phyloP scores from a whole-genome alignment of 140 eudicot genomes.

The Oenanthe javanica region DNA sequence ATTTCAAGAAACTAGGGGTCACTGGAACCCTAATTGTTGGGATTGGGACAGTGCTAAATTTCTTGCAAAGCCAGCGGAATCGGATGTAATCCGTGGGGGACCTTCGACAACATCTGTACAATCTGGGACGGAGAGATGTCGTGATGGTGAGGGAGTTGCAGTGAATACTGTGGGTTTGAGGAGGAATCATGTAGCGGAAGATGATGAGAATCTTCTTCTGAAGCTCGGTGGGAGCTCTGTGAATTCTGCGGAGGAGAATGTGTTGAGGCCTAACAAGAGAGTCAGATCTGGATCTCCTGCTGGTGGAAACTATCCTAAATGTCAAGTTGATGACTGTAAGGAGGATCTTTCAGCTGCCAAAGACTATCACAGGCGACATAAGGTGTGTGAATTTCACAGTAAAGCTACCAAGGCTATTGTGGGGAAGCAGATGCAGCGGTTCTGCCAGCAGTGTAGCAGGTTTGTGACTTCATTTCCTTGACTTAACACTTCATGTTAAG shows the following conservation, averaged over 20 bases:
- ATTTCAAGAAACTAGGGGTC: slow-evolving; percentile 32
- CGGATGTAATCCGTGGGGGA: slow-evolving; percentile 29
- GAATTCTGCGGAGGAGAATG: slow-evolving; percentile 41
- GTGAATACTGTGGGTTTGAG: slow-evolving; percentile 20
- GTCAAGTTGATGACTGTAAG: slow-evolving; percentile 92
- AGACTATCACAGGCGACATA: slow-evolving; percentile 95
- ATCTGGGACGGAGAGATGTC: neutral
- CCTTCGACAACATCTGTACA: slow-evolving; percentile 7
- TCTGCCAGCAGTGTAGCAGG: slow-evolving; percentile 99
- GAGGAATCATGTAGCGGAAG: slow-evolving; percentile 25
- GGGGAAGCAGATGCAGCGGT: slow-evolving; percentile 94
- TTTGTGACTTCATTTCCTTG: slow-evolving; percentile 23
- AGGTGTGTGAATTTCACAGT: slow-evolving; percentile 90
- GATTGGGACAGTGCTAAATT: slow-evolving; percentile 80
- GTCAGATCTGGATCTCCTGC: slow-evolving; percentile 91
- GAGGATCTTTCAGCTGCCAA: slow-evolving; percentile 80
- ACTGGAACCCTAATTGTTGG: slow-evolving; percentile 78
- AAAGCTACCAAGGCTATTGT: slow-evolving; percentile 89
- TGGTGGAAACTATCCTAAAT: slow-evolving; percentile 59
- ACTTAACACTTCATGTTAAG: neutral
- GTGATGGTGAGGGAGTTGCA: slow-evolving; percentile 1
- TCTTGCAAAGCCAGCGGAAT: slow-evolving; percentile 65
- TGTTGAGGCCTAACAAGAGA: slow-evolving; percentile 58
- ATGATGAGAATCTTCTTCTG: slow-evolving; percentile 42
- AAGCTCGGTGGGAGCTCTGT: slow-evolving; percentile 54